A percentile compares a stretch with the other conserved stretches of the same genome.
Evolutionary conservation across 2,329 filamentous ascomycete genomes (phyloP).

Genomic region (Scytalidium lignicola): DNA sequence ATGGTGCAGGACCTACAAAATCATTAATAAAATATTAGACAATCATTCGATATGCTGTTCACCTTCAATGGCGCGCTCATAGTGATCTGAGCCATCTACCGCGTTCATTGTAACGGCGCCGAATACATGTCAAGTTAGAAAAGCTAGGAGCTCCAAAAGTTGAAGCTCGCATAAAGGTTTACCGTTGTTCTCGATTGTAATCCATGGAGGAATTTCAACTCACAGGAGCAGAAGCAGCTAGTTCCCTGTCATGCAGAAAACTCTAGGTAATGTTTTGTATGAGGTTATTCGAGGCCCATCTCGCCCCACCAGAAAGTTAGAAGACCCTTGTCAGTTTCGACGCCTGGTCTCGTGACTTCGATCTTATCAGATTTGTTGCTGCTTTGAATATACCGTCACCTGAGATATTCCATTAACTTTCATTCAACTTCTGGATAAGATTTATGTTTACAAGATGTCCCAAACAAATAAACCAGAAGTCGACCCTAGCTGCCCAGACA

Average conservation of each 20-base stretch:
- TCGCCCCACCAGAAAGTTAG: neutral
- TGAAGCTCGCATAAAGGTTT: neutral
- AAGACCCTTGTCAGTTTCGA: neutral
- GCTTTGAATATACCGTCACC: neutral
- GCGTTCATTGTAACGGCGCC: constrained; percentile 49
- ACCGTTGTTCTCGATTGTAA: neutral
- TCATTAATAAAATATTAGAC: constrained; percentile 4
- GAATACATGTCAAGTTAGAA: neutral
- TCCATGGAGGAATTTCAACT: neutral
- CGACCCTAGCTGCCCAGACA: constrained; percentile 10
- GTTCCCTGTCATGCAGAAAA: neutral
- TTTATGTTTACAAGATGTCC: neutral
- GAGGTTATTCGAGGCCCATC: neutral
- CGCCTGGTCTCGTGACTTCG: constrained; percentile 16
- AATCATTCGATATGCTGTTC: constrained; percentile 16
- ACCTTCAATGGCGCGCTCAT: constrained; percentile 42
- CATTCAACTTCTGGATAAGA: neutral
- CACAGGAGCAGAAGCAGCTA: neutral
- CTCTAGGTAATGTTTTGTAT: neutral
- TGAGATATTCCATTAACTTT: neutral
- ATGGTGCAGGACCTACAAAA: constrained; percentile 55
- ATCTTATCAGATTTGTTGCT: neutral
- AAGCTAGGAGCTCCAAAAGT: constrained; percentile 26
- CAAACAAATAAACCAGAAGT: constrained; percentile 1
- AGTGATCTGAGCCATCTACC: constrained; percentile 57